Base-by-base conservation (phyloP, 352 stramenopile genomes). In the Aphanomyces stellatus region DNA sequence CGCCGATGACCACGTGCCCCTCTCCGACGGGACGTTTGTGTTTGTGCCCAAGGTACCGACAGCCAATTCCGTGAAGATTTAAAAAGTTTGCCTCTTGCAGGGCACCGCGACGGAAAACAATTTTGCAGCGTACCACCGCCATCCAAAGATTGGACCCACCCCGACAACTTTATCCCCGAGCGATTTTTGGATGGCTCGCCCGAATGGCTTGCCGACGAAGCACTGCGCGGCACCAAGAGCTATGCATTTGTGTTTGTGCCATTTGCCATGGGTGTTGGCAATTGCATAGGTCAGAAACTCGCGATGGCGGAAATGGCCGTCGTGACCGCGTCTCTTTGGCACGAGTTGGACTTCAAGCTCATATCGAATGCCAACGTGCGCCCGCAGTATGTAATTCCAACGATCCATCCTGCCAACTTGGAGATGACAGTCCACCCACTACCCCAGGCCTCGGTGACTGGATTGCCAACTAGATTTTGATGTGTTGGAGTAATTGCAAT, bases 191-290 rank as follows among this genome's bases (percentile, higher is more conserved):
- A 64, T 10, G 41, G 30, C 7, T 51, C 56, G 30, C 8, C 11
- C 5, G 15, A 33, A 24, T 15, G 10, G 6, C 10, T 27, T 19
- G 56, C 35, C n/a, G 56, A 64, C 30, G 22, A 37, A 22, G 41
- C 35, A 1, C 56, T 64, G 17, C 56, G 56, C 2, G 25, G 51
- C 30, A 30, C 25, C 22, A 64, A 53, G 41, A 35, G 30, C 24
- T 28, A 64, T 49, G 51, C 56, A 25, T 64, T 64, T 53, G 4
- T n/a, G 30, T 64, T 27, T 30, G 28, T 64, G 31, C 56, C 56
- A 17, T 64, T 64, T 25, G 51, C 11, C n/a, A n/a, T 46, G 37
- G 37, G 37, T 0, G n/a, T 11, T 19, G 51, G 28, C n/a, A 64
- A 49, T 13, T 64, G 56, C 2, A 64, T 64, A 8, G 56, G 56